Conservation (phyloP, 306 rosid species). For the Chamaecrista fasciculata region DNA sequence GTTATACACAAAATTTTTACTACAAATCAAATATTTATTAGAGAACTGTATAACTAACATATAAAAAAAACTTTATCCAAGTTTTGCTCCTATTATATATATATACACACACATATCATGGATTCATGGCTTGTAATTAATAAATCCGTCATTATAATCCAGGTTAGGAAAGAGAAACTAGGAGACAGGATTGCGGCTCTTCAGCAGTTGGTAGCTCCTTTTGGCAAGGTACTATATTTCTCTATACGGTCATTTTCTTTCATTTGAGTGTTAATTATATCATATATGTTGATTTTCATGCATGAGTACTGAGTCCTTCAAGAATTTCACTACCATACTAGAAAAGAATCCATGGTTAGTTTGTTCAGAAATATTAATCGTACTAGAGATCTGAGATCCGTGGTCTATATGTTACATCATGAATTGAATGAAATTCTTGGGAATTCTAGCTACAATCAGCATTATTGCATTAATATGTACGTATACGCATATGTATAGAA, state of each 20-base stretch:
- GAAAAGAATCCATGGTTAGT: background rate
- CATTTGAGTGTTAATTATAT: too few relatives aligned
- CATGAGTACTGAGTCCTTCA: background rate
- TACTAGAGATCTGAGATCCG: background rate
- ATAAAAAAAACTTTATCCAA: too few relatives aligned
- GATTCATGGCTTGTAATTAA: background rate
- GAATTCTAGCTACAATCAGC: too few relatives aligned
- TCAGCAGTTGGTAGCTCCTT: conserved; percentile 91
- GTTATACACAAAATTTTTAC: too few relatives aligned
- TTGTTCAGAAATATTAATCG: background rate
- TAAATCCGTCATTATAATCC: background rate
- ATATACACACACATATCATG: too few relatives aligned
- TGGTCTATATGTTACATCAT: too few relatives aligned
- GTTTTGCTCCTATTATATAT: too few relatives aligned
- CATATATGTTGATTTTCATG: background rate
- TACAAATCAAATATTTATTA: too few relatives aligned
- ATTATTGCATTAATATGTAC: too few relatives aligned
- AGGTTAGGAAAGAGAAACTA: conserved; percentile 89
- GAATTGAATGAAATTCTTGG: too few relatives aligned
- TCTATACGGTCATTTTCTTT: background rate
- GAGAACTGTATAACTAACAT: too few relatives aligned
- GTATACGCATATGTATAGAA: too few relatives aligned
- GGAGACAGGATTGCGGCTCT: conserved; percentile 92
- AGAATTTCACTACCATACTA: background rate
- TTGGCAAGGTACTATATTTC: conserved; percentile 68